Percentiles rank a stretch among this genome's conserved stretches.
Evolutionary conservation across 306 rosid genomes (phyloP).

Genomic region (Casuarina cunninghamiana): DNA sequence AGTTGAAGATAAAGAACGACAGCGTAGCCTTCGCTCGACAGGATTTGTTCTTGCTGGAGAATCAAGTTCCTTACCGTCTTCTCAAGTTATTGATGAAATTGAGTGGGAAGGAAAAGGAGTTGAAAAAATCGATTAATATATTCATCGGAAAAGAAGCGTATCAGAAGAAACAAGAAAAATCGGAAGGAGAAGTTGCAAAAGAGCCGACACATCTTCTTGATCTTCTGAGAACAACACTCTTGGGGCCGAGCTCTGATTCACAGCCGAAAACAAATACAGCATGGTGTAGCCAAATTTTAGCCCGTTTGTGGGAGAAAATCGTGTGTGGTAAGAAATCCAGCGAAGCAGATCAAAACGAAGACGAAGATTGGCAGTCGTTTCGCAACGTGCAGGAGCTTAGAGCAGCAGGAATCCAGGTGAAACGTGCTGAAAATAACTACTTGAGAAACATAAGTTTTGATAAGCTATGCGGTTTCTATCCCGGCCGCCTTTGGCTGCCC

Average conservation of each 20-base stretch:
- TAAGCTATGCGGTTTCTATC: neutral
- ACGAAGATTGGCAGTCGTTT: neutral
- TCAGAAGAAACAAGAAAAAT: neutral
- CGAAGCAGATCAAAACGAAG: too few species aligned
- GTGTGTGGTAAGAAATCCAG: too few species aligned
- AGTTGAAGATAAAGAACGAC: neutral
- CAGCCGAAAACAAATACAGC: too few species aligned
- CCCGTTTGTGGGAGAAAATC: too few species aligned
- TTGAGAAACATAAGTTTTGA: neutral
- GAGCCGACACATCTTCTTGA: constrained; percentile 21
- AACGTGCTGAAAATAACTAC: neutral
- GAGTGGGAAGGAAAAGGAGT: rapidly evolving
- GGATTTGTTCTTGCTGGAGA: constrained; percentile 36
- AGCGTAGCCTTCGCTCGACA: neutral
- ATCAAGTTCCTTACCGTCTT: constrained; percentile 26
- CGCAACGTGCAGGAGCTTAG: neutral
- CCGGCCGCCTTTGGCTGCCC: constrained; percentile 21
- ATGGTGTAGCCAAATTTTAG: too few species aligned
- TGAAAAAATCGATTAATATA: rapidly evolving
- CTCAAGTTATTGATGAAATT: constrained; percentile 7
- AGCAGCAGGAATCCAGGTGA: neutral
- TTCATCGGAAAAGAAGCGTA: neutral
- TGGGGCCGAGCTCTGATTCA: neutral
- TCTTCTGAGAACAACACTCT: constrained; percentile 6
- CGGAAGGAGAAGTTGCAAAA: too few species aligned